phyloP scores from a whole-genome alignment of 768 basidiomycete species.

The Boletus reticulatus region DNA sequence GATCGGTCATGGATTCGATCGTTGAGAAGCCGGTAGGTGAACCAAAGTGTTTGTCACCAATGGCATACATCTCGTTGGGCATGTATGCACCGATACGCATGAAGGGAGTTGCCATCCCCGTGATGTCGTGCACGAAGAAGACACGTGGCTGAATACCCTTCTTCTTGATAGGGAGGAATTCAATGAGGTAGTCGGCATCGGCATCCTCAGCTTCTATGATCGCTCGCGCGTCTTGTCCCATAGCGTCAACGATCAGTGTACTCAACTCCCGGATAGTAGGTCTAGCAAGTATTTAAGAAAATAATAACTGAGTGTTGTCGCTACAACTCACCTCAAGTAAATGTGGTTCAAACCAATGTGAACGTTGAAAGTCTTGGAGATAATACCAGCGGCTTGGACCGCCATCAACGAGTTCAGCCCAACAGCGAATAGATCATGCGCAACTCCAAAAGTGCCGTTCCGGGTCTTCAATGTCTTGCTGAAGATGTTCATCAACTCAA shows the following conservation, averaged over 20 bases:
- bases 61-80: constrained; percentile 34
- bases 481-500: constrained; percentile 26
- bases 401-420: constrained; percentile 33
- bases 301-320: not conserved
- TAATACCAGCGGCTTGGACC: constrained; percentile 29
- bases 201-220: constrained; percentile 32
- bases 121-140: constrained; percentile 32
- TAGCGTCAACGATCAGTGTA: constrained; percentile 25
- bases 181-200: constrained; percentile 28
- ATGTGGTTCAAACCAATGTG: constrained; percentile 30
- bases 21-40: constrained; percentile 28
- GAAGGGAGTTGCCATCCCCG: constrained; percentile 32
- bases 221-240: constrained; percentile 28
- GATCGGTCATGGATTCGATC: constrained; percentile 31
- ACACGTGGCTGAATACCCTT: constrained; percentile 27
- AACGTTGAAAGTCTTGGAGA: constrained; percentile 29
- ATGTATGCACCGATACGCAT: constrained; percentile 33
- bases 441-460: constrained; percentile 22
- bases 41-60: constrained; percentile 32
- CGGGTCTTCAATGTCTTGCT: constrained; percentile 22
- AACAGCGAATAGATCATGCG: constrained; percentile 29
- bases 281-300: constrained; percentile 6
- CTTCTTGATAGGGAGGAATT: constrained; percentile 32
- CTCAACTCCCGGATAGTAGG: constrained; percentile 28
- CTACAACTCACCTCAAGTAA: constrained; percentile 24